Conservation (phyloP, 2,329 filamentous ascomycete species). For the Aspergillus sp. region DNA sequence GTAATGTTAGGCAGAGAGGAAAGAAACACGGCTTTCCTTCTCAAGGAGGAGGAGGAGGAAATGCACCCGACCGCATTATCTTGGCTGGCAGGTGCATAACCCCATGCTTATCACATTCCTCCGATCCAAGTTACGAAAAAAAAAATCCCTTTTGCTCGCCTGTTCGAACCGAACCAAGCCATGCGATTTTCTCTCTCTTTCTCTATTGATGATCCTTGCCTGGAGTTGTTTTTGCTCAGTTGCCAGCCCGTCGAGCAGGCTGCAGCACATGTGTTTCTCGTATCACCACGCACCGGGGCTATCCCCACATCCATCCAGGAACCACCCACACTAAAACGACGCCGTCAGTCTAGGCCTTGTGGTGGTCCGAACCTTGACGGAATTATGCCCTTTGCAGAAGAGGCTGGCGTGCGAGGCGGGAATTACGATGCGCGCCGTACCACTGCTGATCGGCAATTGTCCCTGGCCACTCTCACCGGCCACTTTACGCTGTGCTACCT, state of each 20-base stretch:
- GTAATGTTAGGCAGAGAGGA: neutral
- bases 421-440: conserved; percentile 24
- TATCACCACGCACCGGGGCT: conserved; percentile 22
- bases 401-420: conserved; percentile 18
- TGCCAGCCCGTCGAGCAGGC: neutral
- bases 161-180: neutral
- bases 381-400: conserved; percentile 13
- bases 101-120: conserved; percentile 3
- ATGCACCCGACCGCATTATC: neutral
- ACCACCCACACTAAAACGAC: conserved; percentile 23
- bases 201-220: neutral
- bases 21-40: too few species aligned
- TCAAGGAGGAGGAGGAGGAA: neutral
- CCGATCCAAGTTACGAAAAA: neutral
- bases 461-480: conserved; percentile 10
- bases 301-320: conserved; percentile 23
- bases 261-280: neutral
- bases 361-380: conserved; percentile 27
- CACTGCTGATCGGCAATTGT: conserved; percentile 17
- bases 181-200: neutral
- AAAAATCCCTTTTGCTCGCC: too few species aligned
- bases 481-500: conserved; percentile 6
- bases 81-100: neutral
- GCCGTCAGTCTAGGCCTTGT: conserved; percentile 29
- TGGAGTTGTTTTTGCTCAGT: neutral